A percentile compares a stretch with the other conserved stretches of the same genome.
These are phyloP conservation scores for Macrotyloma uniflorum DNA, from an alignment of 306 rosid genomes.

Conservation along the genomic window DNA sequence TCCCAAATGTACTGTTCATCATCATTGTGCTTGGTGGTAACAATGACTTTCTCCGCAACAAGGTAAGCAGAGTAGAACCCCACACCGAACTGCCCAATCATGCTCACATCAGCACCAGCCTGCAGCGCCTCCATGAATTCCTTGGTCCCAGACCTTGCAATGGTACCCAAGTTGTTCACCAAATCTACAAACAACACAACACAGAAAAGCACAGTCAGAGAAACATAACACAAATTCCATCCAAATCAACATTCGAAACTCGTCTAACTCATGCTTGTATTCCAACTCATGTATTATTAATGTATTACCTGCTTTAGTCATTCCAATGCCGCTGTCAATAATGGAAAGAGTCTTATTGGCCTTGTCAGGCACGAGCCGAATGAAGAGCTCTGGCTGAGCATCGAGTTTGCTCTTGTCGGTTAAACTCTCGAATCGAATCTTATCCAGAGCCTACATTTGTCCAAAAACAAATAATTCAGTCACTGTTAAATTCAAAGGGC, in stretches of 20 bases:
- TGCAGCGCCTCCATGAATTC: constrained; percentile 84
- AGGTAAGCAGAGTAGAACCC: constrained; percentile 74
- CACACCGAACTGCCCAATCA: constrained; percentile 84
- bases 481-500: neutral
- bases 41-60: constrained; percentile 68
- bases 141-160: constrained; percentile 75
- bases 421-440: constrained; percentile 63
- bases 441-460: constrained; percentile 59
- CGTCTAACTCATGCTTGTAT: too few relatives aligned
- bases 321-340: constrained; percentile 71
- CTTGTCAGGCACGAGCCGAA: constrained; percentile 69
- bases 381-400: constrained; percentile 69
- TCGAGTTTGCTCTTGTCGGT: constrained; percentile 72
- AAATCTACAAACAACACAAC: constrained; percentile 45
- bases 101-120: constrained; percentile 74
- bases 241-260: neutral
- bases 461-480: neutral
- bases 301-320: constrained; percentile 73
- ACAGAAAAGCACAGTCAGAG: neutral
- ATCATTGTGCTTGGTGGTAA: constrained; percentile 69
- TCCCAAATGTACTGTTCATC: constrained; percentile 80
- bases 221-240: neutral
- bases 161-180: constrained; percentile 81
- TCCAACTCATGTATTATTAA: neutral
- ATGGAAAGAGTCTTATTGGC: constrained; percentile 64